phyloP scores from a whole-genome alignment of 2,329 filamentous ascomycete species.

The Pseudogymnoascus sp. region DNA sequence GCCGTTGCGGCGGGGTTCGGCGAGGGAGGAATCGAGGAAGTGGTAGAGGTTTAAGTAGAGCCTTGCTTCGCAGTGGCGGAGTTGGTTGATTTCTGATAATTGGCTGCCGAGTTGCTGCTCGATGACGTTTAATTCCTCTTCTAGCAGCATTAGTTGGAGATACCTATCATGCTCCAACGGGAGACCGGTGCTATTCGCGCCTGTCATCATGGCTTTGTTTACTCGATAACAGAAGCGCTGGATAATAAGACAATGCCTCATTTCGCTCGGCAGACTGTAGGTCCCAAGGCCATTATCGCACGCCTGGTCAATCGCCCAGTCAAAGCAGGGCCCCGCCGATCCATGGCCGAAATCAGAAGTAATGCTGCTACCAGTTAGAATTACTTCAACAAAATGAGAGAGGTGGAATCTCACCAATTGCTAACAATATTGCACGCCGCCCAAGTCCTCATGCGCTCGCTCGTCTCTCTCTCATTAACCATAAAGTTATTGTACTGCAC shows the following conservation, averaged over 20 bases:
- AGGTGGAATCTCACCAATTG: slow-evolving; percentile 9
- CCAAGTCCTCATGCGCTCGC: slow-evolving; percentile 13
- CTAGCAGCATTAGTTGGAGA: neutral
- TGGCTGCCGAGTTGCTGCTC: neutral
- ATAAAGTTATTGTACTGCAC: neutral
- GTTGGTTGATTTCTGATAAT: neutral
- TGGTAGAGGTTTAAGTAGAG: slow-evolving; percentile 21
- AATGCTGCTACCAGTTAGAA: neutral
- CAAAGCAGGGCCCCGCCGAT: slow-evolving; percentile 8
- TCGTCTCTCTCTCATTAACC: neutral
- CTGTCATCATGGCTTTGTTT: neutral
- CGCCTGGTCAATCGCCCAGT: slow-evolving; percentile 11
- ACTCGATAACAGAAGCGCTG: slow-evolving; percentile 12
- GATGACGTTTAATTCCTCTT: neutral
- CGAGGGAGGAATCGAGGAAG: slow-evolving; percentile 18
- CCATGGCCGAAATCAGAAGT: neutral
- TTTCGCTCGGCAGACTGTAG: slow-evolving; percentile 9
- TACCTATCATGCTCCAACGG: neutral
- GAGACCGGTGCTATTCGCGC: neutral
- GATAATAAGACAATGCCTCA: slow-evolving; percentile 13
- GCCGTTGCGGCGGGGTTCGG: slow-evolving; percentile 5
- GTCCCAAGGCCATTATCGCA: slow-evolving; percentile 10
- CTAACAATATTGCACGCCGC: slow-evolving; percentile 14
- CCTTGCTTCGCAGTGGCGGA: slow-evolving; percentile 17
- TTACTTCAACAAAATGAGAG: neutral